Conservation (phyloP, 345 rosid species). For the Nasturtium officinale region DNA sequence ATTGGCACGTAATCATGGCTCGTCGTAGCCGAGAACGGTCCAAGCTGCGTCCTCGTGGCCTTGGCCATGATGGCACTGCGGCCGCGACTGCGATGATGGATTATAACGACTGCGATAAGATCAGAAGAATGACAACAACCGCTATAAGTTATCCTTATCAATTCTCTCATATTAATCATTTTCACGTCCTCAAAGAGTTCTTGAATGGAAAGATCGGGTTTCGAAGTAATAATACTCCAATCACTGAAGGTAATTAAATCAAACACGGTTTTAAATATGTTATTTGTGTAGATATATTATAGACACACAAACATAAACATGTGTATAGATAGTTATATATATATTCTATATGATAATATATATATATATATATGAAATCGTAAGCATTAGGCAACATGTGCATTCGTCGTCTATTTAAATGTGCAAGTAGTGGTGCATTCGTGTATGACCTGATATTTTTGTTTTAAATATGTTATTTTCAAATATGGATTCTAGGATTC, state of each 20-base stretch:
- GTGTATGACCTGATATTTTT: not conserved
- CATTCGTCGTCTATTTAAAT: not conserved
- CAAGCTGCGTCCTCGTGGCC: conserved; percentile 41
- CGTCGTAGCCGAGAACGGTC: conserved; percentile 74
- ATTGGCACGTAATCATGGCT: conserved; percentile 97
- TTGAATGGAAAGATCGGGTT: conserved; percentile 34
- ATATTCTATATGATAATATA: not conserved
- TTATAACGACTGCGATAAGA: conserved; percentile 9
- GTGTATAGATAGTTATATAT: not conserved
- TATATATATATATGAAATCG: not conserved
- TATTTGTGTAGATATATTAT: conserved; percentile 4
- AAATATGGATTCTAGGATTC: not conserved
- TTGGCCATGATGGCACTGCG: conserved; percentile 21
- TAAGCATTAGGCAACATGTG: conserved; percentile 6
- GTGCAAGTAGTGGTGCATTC: conserved; percentile 13
- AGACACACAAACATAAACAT: not conserved
- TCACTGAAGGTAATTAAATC: conserved; percentile 24
- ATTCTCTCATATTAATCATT: conserved; percentile 37
- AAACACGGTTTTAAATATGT: not conserved
- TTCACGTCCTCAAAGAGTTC: conserved; percentile 39
- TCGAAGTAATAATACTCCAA: conserved; percentile 2
- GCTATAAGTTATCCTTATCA: conserved; percentile 35
- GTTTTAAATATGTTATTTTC: not conserved
- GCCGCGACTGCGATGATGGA: conserved; percentile 5
- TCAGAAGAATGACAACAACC: conserved; percentile 16